A percentile compares a stretch with the other conserved stretches of the same genome.
phyloP scores from a whole-genome alignment of 192 early-diverging fungal genomes.

The Borealophlyctis nickersoniae region DNA sequence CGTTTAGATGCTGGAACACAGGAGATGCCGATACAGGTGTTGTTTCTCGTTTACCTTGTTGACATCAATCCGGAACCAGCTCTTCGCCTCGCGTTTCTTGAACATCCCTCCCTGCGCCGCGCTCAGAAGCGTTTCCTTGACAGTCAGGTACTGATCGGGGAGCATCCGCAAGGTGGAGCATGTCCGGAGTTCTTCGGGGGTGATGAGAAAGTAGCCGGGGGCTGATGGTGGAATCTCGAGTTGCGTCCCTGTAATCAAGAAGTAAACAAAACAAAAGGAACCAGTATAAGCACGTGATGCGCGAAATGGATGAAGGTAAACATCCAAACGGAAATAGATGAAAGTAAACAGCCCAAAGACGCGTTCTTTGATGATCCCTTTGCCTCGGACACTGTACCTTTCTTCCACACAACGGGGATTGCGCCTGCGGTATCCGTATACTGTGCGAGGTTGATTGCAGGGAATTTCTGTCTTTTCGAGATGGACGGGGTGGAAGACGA shows the following conservation, averaged over 20 bases:
- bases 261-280: background rate
- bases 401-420: background rate
- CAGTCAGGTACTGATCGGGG: conserved; percentile 75
- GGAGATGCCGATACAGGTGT: background rate
- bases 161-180: conserved; percentile 76
- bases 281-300: conserved; percentile 21
- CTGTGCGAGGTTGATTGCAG: background rate
- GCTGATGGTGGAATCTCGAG: background rate
- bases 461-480: background rate
- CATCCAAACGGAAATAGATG: conserved; percentile 12
- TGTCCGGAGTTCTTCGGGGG: conserved; percentile 62
- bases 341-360: conserved; percentile 15
- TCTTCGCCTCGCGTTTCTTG: conserved; percentile 84
- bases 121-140: conserved; percentile 67
- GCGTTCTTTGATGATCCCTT: conserved; percentile 18
- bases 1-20: background rate
- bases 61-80: conserved; percentile 83
- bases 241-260: background rate
- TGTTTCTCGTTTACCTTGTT: conserved; percentile 56
- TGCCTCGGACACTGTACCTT: background rate
- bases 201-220: conserved; percentile 23
- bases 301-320: background rate
- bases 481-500: background rate
- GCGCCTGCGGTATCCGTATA: background rate
- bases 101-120: conserved; percentile 19